Evolutionary conservation across 78 protist genomes (phyloP).

Genomic region (Capsaspora owczarzaki): DNA sequence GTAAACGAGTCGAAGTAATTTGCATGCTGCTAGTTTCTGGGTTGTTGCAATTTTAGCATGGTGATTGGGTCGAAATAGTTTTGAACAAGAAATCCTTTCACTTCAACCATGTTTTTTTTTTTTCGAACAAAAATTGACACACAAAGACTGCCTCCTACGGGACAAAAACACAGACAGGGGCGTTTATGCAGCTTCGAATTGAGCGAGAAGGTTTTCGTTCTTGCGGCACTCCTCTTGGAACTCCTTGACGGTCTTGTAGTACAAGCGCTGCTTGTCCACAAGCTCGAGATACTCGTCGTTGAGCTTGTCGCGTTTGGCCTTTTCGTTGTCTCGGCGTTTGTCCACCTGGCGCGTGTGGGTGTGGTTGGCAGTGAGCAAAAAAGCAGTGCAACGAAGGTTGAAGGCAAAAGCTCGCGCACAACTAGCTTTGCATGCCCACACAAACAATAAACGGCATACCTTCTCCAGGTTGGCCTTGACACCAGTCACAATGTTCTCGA

Average conservation of each 20-base stretch:
- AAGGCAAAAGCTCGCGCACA: neutral
- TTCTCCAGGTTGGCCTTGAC: neutral
- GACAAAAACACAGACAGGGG: no score
- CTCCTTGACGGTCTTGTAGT: conserved; percentile 55
- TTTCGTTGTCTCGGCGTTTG: conserved; percentile 15
- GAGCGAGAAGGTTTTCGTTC: neutral
- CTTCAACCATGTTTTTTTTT: no score
- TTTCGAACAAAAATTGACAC: no score
- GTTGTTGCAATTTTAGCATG: no score
- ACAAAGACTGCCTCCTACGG: no score
- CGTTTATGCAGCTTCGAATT: neutral
- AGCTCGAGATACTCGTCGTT: conserved; percentile 27
- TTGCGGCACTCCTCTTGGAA: conserved; percentile 40
- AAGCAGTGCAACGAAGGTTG: neutral
- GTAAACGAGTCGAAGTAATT: no score
- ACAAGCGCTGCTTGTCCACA: conserved; percentile 66
- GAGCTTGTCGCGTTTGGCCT: conserved; percentile 16
- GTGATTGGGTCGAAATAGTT: no score
- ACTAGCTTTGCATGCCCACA: neutral
- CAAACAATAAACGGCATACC: neutral
- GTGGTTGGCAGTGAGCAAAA: neutral
- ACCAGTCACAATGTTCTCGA: neutral
- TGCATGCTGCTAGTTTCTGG: no score
- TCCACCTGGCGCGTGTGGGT: conserved; percentile 1
- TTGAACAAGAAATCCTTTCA: no score